These are phyloP conservation scores for Saturnispora dispora DNA, from an alignment of 805 yeast genomes.

Conservation along the genomic window DNA sequence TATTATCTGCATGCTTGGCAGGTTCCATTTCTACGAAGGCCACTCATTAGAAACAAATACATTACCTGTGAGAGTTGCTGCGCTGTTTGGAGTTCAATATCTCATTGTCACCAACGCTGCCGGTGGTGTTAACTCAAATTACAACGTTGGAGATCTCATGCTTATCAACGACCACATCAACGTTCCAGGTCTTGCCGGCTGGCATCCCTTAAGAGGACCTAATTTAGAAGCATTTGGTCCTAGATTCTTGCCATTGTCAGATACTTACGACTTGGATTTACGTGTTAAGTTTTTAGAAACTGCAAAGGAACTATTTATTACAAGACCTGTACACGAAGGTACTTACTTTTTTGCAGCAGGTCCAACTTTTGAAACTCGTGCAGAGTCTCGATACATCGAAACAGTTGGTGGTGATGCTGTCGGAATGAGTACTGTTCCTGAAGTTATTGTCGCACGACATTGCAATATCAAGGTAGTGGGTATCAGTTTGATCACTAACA, in stretches of 20 bases:
- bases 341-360: constrained; percentile 80
- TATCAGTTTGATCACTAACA: constrained; percentile 77
- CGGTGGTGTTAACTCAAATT: constrained; percentile 69
- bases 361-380: constrained; percentile 88
- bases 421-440: constrained; percentile 98
- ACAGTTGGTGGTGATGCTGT: constrained; percentile 84
- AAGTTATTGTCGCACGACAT: constrained; percentile 87
- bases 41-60: constrained; percentile 73
- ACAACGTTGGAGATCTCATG: constrained; percentile 84
- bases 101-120: constrained; percentile 93
- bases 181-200: constrained; percentile 84
- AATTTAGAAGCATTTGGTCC: constrained; percentile 76
- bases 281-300: constrained; percentile 51
- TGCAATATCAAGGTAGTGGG: constrained; percentile 78
- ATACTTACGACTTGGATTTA: constrained; percentile 74
- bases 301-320: constrained; percentile 36
- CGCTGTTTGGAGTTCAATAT: constrained; percentile 47
- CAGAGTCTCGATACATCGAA: constrained; percentile 74
- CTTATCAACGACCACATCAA: constrained; percentile 82
- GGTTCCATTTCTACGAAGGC: constrained; percentile 91
- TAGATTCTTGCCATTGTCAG: constrained; percentile 79
- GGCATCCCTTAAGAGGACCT: constrained; percentile 81
- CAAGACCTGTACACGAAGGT: constrained; percentile 75
- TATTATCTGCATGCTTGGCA: constrained; percentile 88
- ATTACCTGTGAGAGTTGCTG: constrained; percentile 75